phyloP scores from a whole-genome alignment of 371 early-diverging fungal genomes.

The Saksenaea vasiformis region DNA sequence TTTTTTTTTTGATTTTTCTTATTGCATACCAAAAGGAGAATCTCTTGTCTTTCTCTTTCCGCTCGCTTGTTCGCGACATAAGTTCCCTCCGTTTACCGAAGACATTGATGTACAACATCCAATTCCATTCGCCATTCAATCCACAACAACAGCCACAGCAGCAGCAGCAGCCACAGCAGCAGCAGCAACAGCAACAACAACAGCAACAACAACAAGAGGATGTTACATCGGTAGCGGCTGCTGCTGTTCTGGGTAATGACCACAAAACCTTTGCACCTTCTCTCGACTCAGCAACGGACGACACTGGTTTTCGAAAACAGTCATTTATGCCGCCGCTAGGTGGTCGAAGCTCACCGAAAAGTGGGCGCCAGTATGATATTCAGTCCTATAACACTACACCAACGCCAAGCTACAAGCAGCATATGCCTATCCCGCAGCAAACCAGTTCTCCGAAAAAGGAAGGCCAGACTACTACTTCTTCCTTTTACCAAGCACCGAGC shows the following conservation, averaged over 20 bases:
- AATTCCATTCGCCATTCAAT: constrained; percentile 2
- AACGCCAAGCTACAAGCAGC: constrained; percentile 15
- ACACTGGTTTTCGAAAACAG: constrained; percentile 1
- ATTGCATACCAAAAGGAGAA: background rate
- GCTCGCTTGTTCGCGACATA: background rate
- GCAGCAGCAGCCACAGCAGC: too few species aligned
- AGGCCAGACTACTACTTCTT: constrained; percentile 10
- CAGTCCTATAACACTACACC: constrained; percentile 15
- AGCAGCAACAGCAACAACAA: constrained; percentile 28
- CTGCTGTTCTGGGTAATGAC: constrained; percentile 74
- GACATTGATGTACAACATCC: constrained; percentile 2
- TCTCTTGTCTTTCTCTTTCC: background rate
- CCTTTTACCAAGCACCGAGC: constrained; percentile 6
- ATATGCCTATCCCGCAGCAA: constrained; percentile 4
- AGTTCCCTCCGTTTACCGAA: background rate
- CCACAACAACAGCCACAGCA: too few species aligned
- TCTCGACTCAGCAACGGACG: background rate
- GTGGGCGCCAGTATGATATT: constrained; percentile 10
- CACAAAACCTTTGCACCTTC: constrained; percentile 42
- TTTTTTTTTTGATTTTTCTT: background rate
- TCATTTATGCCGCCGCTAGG: constrained; percentile 9
- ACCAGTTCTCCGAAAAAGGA: constrained; percentile 4
- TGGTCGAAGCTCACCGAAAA: constrained; percentile 15
- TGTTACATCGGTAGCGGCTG: constrained; percentile 78
- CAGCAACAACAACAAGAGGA: constrained; percentile 81